A percentile compares a stretch with the other conserved stretches of the same genome.
Evolutionary conservation across 2,329 filamentous ascomycete genomes (phyloP).

Genomic region (Diaporthe sp.): DNA sequence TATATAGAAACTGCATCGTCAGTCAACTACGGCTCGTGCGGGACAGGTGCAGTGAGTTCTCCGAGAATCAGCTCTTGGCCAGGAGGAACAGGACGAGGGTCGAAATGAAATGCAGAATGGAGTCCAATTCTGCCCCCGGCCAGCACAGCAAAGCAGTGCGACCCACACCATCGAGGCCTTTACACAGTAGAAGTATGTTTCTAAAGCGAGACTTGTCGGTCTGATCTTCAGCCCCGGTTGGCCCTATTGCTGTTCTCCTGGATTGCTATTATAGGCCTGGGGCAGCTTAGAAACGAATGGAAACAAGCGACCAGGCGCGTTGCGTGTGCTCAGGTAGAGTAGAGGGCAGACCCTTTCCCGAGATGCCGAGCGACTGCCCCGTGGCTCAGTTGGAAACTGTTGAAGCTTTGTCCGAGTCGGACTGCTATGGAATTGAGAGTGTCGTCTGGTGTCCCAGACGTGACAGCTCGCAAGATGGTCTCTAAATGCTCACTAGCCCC

Average conservation of each 20-base stretch:
- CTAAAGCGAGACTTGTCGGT: conserved; percentile 1
- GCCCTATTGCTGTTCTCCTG: not conserved
- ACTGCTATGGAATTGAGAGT: not conserved
- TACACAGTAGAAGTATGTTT: not conserved
- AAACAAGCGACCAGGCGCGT: not conserved
- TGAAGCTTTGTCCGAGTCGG: conserved; percentile 9
- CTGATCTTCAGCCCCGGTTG: conserved; percentile 4
- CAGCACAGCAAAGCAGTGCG: not conserved
- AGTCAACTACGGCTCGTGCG: not conserved
- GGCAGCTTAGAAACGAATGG: conserved; percentile 14
- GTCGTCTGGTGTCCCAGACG: conserved; percentile 13
- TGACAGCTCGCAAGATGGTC: conserved; percentile 17
- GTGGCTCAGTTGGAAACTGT: not conserved
- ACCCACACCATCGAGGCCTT: not conserved
- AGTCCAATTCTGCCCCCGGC: not conserved
- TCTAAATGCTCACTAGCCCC: conserved; percentile 11
- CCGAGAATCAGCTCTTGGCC: not conserved
- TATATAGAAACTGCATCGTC: not conserved
- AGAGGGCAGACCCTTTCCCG: conserved; percentile 4
- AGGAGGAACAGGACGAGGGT: not conserved
- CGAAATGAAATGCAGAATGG: not conserved
- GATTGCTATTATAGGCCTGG: not conserved
- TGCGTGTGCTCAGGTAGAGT: not conserved
- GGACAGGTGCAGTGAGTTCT: not conserved
- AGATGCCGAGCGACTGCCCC: not conserved